These are phyloP conservation scores for Artemisia tridentata DNA, from an alignment of 129 eudicot genomes.

Conservation along the genomic window DNA sequence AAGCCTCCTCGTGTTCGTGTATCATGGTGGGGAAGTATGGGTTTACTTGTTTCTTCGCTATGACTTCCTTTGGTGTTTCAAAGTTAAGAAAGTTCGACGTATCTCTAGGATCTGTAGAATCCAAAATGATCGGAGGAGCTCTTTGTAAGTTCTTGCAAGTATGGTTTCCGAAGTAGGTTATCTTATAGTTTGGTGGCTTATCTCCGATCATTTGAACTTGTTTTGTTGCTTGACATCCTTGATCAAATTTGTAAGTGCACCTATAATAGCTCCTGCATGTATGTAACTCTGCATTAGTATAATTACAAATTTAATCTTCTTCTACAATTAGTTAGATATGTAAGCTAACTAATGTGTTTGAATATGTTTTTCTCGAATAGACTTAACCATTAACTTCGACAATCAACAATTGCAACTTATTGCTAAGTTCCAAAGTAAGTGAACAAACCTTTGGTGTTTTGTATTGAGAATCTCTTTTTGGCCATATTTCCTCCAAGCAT, in stretches of 20 bases:
- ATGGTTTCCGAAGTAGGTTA: conserved; percentile 42
- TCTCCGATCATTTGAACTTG: conserved; percentile 38
- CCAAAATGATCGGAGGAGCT: conserved; percentile 30
- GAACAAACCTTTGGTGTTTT: conserved; percentile 42
- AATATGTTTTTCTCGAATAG: background rate
- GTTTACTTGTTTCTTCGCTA: background rate
- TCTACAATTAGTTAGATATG: too few species aligned
- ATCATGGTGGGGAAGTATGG: background rate
- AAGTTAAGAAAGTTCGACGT: conserved; percentile 31
- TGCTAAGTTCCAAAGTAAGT: background rate
- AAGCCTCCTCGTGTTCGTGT: background rate
- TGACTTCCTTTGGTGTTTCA: background rate
- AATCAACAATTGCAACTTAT: background rate
- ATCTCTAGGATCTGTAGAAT: conserved; percentile 10
- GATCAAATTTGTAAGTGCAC: conserved; percentile 42
- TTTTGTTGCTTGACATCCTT: conserved; percentile 35
- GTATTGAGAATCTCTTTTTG: conserved; percentile 51
- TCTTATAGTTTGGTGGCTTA: conserved; percentile 30
- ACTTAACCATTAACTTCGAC: background rate
- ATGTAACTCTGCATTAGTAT: background rate
- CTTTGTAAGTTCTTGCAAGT: conserved; percentile 28
- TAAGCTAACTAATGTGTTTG: too few species aligned
- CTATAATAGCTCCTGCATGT: conserved; percentile 50
- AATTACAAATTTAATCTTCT: background rate
- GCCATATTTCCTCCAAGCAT: conserved; percentile 80